Evolutionary conservation across 495 filamentous ascomycete species (phyloP).

Genomic region (Neurospora sp.): DNA sequence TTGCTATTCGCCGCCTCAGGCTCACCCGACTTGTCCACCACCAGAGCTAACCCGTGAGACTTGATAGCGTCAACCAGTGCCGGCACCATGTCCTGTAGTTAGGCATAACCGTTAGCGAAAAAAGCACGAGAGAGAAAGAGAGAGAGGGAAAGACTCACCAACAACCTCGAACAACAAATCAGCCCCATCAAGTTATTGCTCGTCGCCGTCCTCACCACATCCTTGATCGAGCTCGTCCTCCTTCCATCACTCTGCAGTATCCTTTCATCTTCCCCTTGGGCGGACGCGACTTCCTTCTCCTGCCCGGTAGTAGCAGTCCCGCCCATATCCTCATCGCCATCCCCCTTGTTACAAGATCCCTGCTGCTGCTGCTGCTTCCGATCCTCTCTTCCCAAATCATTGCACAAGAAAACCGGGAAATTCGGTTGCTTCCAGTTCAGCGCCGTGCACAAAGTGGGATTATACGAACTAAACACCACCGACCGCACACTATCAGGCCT

Average conservation of each 20-base stretch:
- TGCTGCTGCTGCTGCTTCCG: background rate
- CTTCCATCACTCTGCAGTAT: conserved; percentile 52
- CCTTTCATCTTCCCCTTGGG: conserved; percentile 14
- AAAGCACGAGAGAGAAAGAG: too few species aligned
- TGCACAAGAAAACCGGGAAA: conserved; percentile 91
- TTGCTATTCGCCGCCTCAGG: conserved; percentile 9
- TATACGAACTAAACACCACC: conserved; percentile 88
- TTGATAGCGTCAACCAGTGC: conserved; percentile 89
- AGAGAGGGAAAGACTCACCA: conserved; percentile 48
- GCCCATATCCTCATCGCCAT: background rate
- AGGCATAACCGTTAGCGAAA: background rate
- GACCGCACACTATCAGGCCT: conserved; percentile 61
- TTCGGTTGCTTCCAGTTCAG: conserved; percentile 99
- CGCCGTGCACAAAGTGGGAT: conserved; percentile 78
- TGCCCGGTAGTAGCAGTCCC: conserved; percentile 5
- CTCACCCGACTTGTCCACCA: conserved; percentile 69
- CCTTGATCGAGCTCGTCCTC: conserved; percentile 76
- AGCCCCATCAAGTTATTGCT: conserved; percentile 98
- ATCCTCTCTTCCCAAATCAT: conserved; percentile 64
- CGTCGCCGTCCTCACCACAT: conserved; percentile 85
- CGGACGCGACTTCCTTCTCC: background rate
- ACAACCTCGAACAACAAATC: conserved; percentile 72
- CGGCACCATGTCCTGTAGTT: conserved; percentile 89
- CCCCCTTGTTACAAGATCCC: background rate
- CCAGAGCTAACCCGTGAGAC: conserved; percentile 81